Evolutionary conservation across 306 rosid genomes (phyloP).

Genomic region (Castanea mollissima): DNA sequence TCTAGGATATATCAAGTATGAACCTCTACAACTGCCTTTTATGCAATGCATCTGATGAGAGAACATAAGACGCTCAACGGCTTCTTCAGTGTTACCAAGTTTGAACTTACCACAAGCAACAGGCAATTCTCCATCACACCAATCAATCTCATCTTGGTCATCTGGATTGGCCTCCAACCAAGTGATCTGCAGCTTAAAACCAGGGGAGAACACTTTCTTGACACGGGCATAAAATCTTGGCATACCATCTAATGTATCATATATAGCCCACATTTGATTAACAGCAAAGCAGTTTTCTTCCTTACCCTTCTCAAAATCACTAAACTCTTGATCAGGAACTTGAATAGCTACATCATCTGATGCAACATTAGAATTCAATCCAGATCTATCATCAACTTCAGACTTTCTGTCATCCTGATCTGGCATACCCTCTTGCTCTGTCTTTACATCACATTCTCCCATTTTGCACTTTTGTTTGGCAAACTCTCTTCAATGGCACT

Average conservation of each 20-base stretch:
- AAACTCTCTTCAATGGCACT: constrained; percentile 24
- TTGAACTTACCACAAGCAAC: constrained; percentile 66
- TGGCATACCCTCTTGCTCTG: constrained; percentile 31
- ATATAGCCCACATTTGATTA: constrained; percentile 73
- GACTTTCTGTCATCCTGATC: constrained; percentile 28
- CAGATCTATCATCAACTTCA: constrained; percentile 18
- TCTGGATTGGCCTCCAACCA: constrained; percentile 78
- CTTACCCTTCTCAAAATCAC: constrained; percentile 62
- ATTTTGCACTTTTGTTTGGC: constrained; percentile 26
- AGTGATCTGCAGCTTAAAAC: constrained; percentile 54
- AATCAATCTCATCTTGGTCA: constrained; percentile 44
- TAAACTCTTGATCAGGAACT: constrained; percentile 72
- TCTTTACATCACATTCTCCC: constrained; percentile 24
- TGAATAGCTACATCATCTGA: constrained; percentile 11
- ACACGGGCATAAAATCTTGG: constrained; percentile 83
- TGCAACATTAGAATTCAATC: constrained; percentile 20
- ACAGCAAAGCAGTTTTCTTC: constrained; percentile 43
- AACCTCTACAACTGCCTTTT: constrained; percentile 31
- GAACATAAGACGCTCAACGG: constrained; percentile 41
- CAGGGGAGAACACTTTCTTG: constrained; percentile 58
- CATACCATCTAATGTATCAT: constrained; percentile 63
- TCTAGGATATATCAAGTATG: constrained; percentile 59
- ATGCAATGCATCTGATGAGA: constrained; percentile 64
- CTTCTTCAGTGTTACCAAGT: constrained; percentile 38
- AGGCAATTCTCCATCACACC: constrained; percentile 58